A percentile compares a stretch with the other conserved stretches of the same genome.
phyloP scores from a whole-genome alignment of 495 filamentous ascomycete genomes.

The Acidomyces sp. region DNA sequence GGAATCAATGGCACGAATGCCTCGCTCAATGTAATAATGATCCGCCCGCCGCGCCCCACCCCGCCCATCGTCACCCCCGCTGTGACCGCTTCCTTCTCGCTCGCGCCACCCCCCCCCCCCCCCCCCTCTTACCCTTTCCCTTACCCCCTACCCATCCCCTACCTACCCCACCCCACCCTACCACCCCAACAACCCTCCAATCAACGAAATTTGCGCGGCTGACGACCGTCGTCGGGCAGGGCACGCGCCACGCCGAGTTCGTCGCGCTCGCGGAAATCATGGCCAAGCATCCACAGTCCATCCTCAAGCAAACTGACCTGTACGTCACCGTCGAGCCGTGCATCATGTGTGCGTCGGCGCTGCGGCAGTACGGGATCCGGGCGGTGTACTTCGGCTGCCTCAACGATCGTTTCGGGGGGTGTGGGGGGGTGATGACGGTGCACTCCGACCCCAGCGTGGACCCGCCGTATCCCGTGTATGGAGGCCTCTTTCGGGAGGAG shows the following conservation, averaged over 20 bases:
- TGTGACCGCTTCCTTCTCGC: slow-evolving; percentile 13
- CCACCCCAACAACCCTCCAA: too few species aligned
- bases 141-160: neutral
- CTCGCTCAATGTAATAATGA: slow-evolving; percentile 59
- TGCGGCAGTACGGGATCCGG: slow-evolving; percentile 69
- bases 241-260: slow-evolving; percentile 89
- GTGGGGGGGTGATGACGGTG: slow-evolving; percentile 75
- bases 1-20: slow-evolving; percentile 96
- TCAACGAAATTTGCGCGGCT: too few species aligned
- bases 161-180: too few species aligned
- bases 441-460: slow-evolving; percentile 64
- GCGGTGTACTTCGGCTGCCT: slow-evolving; percentile 86
- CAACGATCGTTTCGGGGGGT: slow-evolving; percentile 94
- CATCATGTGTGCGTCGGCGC: slow-evolving; percentile 92
- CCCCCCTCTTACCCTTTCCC: neutral
- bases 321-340: slow-evolving; percentile 98
- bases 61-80: too few species aligned
- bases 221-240: too few species aligned
- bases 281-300: slow-evolving; percentile 39
- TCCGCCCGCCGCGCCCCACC: too few species aligned
- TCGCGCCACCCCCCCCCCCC: neutral
- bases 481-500: slow-evolving; percentile 73
- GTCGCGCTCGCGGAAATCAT: slow-evolving; percentile 61
- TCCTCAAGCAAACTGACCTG: slow-evolving; percentile 59
- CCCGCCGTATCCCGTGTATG: slow-evolving; percentile 57